These are phyloP conservation scores for Cercospora nicotianae DNA, from an alignment of 2,329 filamentous ascomycete species.

Conservation along the genomic window DNA sequence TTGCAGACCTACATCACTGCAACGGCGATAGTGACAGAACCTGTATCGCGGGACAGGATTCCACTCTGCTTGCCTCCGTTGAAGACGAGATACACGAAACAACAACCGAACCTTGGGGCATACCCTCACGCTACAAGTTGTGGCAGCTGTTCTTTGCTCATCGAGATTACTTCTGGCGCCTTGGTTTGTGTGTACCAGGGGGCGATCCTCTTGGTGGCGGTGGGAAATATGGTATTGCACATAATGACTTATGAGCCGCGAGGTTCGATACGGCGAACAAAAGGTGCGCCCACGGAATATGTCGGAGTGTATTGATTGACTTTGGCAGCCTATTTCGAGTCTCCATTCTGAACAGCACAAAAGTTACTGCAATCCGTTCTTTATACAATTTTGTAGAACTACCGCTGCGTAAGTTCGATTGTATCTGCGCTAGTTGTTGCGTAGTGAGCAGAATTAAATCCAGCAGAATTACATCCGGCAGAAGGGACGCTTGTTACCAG, in stretches of 20 bases:
- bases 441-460: too few relatives aligned
- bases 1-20: conserved; percentile 70
- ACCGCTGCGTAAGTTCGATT: too few relatives aligned
- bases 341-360: background rate
- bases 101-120: conserved; percentile 35
- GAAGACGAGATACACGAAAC: conserved; percentile 38
- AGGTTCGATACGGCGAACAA: background rate
- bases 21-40: conserved; percentile 66
- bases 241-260: conserved; percentile 33
- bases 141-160: conserved; percentile 94
- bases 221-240: conserved; percentile 24
- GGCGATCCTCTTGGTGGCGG: conserved; percentile 36
- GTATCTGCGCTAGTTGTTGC: too few relatives aligned
- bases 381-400: background rate
- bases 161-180: conserved; percentile 92
- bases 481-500: too few relatives aligned
- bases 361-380: background rate
- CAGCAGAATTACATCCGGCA: too few relatives aligned
- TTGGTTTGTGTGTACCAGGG: conserved; percentile 80
- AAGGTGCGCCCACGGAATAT: background rate
- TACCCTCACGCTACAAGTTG: conserved; percentile 66
- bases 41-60: conserved; percentile 67
- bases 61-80: conserved; percentile 34
- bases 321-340: background rate
- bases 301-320: background rate